Percentiles rank a stretch among this genome's conserved stretches.
phyloP scores from a whole-genome alignment of 371 early-diverging fungal genomes.

The Nematocida parisii region DNA sequence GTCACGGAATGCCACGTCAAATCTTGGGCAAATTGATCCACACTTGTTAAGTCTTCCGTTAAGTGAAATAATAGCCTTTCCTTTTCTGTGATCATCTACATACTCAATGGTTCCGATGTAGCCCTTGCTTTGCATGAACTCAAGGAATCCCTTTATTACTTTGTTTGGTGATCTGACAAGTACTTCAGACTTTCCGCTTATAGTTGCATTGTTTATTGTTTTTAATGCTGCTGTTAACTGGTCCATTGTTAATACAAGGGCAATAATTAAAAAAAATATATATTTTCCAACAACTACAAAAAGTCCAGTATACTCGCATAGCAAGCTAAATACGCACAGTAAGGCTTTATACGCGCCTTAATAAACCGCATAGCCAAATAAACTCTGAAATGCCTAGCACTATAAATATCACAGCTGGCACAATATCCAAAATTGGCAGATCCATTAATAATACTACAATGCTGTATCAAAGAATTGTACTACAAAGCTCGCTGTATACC shows the following conservation, averaged over 20 bases:
- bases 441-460: too few relatives aligned
- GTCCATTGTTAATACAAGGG: conserved; percentile 53
- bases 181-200: conserved; percentile 93
- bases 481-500: too few relatives aligned
- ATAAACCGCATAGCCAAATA: too few relatives aligned
- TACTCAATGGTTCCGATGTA: conserved; percentile 98
- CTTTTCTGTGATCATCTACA: conserved; percentile 94
- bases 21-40: conserved; percentile 98
- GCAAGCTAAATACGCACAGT: background rate
- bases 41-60: conserved; percentile 98
- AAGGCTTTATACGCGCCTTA: background rate
- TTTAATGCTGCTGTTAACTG: conserved; percentile 72
- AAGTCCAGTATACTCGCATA: background rate
- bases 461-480: too few relatives aligned
- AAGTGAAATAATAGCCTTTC: conserved; percentile 95
- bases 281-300: conserved; percentile 4
- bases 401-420: too few relatives aligned
- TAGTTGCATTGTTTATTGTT: conserved; percentile 96
- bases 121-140: conserved; percentile 95
- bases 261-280: conserved; percentile 47
- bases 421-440: too few relatives aligned
- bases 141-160: conserved; percentile 91
- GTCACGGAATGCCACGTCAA: conserved; percentile 86
- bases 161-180: conserved; percentile 88
- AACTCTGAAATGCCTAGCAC: too few relatives aligned